Base-by-base conservation (phyloP, 2,329 filamentous ascomycete species). In the Clonostachys sp. region DNA sequence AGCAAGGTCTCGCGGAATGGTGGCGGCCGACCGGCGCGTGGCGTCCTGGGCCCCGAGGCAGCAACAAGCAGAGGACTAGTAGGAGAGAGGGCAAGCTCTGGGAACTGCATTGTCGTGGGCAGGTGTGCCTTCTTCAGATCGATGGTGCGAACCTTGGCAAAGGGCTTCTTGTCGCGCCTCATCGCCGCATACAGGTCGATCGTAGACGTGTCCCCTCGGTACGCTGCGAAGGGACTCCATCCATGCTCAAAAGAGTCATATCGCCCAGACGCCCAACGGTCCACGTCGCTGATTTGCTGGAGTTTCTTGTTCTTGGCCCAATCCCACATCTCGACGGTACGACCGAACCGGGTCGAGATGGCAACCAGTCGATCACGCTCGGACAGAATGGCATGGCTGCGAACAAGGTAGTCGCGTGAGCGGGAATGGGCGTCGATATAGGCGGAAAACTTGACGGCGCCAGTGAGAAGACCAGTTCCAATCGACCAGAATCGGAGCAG, bases 401-500 rank as follows among this genome's bases (percentile, higher is more conserved):
- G 66, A n/a, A 71, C 65, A 46, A 71, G 61, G 50, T 70, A 71
- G 36, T 71, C 67, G 46, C 68, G 64, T 5, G 64, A 68, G 1
- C 68, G 64, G 2, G 61, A 54, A 42, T 63, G 64, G 1, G 65
- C 63, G 13, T 65, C 65, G 2, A 66, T 68, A 49, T 70, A 70
- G 10, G 64, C 65, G 2, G 62, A 61, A 34, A 70, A 60, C 39
- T 71, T 71, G 57, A 71, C 58, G 36, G 53, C 51, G 46, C 52
- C 60, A 50, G 90, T 80, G 0, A 89, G 83, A 55, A 91, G 87
- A 20, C 91, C 90, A 59, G 90, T 85, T 51, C 89, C 84, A 13
- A 86, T 75, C 9, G 89, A 89, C 86, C 91, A 96, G 47, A 96
- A 89, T 68, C 95, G 96, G 50, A 96, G 87, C 1, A 89, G 89